Conservation (phyloP, 1,284 basidiomycete genomes). For the Trametes polyzona region DNA sequence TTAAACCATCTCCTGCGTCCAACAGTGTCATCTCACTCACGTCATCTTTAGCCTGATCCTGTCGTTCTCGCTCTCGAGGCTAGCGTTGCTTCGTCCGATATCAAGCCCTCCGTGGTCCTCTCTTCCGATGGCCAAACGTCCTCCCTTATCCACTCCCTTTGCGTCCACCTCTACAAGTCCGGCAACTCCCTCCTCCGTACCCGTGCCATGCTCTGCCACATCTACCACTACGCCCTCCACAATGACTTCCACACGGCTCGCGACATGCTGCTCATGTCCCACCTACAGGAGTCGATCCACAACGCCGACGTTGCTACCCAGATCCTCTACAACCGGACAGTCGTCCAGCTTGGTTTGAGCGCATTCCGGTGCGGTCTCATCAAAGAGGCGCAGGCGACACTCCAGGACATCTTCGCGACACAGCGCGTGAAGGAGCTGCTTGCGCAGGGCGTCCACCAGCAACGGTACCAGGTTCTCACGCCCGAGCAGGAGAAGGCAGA, state of each 20-base stretch:
- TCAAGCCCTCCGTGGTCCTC: conserved; percentile 63
- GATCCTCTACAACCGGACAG: conserved; percentile 97
- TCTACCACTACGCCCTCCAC: conserved; percentile 96
- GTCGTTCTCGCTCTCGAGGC: conserved; percentile 92
- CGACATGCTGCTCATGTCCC: conserved; percentile 99
- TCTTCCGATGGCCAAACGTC: conserved; percentile 61
- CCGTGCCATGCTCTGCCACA: conserved; percentile 96
- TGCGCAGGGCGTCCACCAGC: conserved; percentile 95
- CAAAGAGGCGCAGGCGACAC: conserved; percentile 89
- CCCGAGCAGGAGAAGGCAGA: conserved; percentile 98
- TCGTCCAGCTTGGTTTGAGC: conserved; percentile 96
- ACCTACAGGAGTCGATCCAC: conserved; percentile 95
- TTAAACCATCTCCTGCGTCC: conserved; percentile 36
- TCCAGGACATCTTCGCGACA: conserved; percentile 96
- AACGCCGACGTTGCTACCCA: conserved; percentile 97
- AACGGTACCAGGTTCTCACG: conserved; percentile 84
- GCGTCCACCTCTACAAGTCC: conserved; percentile 93
- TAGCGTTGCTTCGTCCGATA: conserved; percentile 56
- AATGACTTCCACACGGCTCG: conserved; percentile 97
- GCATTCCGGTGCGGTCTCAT: conserved; percentile 97
- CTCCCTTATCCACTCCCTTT: conserved; percentile 85
- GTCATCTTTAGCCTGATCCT: conserved; percentile 75
- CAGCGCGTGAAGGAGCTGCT: conserved; percentile 97
- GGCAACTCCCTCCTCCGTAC: conserved; percentile 91
- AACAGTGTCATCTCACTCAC: conserved; percentile 5